phyloP scores from a whole-genome alignment of 805 yeast species.

The Metschnikowia gruessii region DNA sequence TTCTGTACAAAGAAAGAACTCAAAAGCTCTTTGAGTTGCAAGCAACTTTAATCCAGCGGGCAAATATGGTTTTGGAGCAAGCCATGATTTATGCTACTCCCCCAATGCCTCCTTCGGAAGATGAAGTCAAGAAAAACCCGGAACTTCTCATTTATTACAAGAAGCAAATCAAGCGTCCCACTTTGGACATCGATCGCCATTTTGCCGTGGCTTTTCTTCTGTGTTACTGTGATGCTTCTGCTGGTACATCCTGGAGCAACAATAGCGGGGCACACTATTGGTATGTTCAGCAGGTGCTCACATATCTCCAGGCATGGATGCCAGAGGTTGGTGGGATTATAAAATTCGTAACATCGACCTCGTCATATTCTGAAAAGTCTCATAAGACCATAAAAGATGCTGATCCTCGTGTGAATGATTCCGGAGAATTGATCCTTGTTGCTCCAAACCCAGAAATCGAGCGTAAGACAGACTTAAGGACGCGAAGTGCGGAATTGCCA shows the following conservation, averaged over 20 bases:
- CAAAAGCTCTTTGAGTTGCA: slow-evolving; percentile 28
- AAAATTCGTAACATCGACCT: slow-evolving; percentile 5
- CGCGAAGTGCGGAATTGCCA: slow-evolving; percentile 3
- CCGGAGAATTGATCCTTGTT: not conserved
- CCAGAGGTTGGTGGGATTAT: slow-evolving; percentile 27
- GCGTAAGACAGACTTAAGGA: slow-evolving; percentile 11
- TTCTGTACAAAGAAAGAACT: slow-evolving; percentile 23
- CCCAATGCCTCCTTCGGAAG: slow-evolving; percentile 33
- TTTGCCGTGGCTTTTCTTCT: slow-evolving; percentile 32
- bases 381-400: not conserved
- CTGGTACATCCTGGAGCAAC: slow-evolving; percentile 27
- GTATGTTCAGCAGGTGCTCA: slow-evolving; percentile 31
- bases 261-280: slow-evolving; percentile 29
- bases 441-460: slow-evolving; percentile 7
- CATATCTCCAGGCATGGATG: slow-evolving; percentile 32
- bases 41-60: slow-evolving; percentile 26
- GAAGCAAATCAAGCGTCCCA: slow-evolving; percentile 11
- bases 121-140: slow-evolving; percentile 23
- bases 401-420: not conserved
- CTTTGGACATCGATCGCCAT: slow-evolving; percentile 31
- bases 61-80: slow-evolving; percentile 28
- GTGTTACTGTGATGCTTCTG: slow-evolving; percentile 25
- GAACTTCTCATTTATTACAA: slow-evolving; percentile 19
- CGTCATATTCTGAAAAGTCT: not conserved
- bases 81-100: slow-evolving; percentile 31